Conservation (phyloP, 176 grass and related monocot species). For the Poa pratensis region DNA sequence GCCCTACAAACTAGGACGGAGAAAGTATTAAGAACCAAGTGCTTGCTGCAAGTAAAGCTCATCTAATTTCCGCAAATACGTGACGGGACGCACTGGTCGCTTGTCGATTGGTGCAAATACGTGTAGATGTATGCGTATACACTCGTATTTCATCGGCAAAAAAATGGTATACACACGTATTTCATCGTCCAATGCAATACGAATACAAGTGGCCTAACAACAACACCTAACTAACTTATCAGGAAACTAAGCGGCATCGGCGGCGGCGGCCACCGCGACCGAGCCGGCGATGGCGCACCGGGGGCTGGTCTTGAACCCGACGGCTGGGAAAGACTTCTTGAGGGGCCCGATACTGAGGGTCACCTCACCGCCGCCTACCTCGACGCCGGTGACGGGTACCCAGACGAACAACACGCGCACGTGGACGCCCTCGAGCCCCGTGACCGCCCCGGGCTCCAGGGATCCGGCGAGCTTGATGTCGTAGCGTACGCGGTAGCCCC, state of each 20-base stretch:
- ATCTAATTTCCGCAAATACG: not conserved
- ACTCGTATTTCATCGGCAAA: not conserved
- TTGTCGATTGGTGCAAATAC: not conserved
- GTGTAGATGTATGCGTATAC: not conserved
- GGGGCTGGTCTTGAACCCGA: slow-evolving; percentile 72
- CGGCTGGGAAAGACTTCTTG: slow-evolving; percentile 62
- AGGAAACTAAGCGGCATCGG: not conserved
- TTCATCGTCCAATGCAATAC: slow-evolving; percentile 11
- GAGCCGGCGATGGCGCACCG: slow-evolving; percentile 39
- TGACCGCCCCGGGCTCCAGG: slow-evolving; percentile 43
- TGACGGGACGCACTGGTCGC: not conserved
- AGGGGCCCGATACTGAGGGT: slow-evolving; percentile 55
- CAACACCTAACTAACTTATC: not conserved
- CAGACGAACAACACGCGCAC: slow-evolving; percentile 65
- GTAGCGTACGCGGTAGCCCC: slow-evolving; percentile 51
- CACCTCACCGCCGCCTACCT: slow-evolving; percentile 52
- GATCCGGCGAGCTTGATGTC: slow-evolving; percentile 50
- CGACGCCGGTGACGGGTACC: slow-evolving; percentile 68
- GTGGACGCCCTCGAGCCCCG: slow-evolving; percentile 59
- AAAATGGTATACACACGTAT: not conserved
- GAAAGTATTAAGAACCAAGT: not conserved
- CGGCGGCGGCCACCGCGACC: not conserved
- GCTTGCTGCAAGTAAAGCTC: not conserved
- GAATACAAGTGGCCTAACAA: slow-evolving; percentile 23
- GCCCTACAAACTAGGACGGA: too few relatives aligned